A percentile compares a stretch with the other conserved stretches of the same genome.
Evolutionary conservation across 345 rosid genomes (phyloP).

Genomic region (Dipteronia sinensis): DNA sequence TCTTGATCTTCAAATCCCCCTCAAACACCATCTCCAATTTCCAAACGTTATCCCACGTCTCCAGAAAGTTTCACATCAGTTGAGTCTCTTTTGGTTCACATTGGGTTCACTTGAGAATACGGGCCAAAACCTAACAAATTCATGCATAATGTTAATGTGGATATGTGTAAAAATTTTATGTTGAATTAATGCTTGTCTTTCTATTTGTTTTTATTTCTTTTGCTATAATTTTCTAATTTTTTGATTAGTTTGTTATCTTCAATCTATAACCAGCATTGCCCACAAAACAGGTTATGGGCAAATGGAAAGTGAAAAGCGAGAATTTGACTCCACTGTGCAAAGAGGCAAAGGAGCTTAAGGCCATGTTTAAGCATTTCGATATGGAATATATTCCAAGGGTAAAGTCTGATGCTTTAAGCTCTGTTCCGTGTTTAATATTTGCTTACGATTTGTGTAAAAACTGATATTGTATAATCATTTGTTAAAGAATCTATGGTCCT

Average conservation of each 20-base stretch:
- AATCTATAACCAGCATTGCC: neutral
- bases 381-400: conserved; percentile 72
- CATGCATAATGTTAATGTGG: neutral
- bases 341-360: conserved; percentile 8
- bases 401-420: conserved; percentile 13
- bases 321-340: neutral
- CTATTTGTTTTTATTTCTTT: neutral
- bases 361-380: conserved; percentile 2
- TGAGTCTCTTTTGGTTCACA: too few species aligned
- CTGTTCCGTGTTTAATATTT: neutral
- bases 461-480: neutral
- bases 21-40: too few species aligned
- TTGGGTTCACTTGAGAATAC: too few species aligned
- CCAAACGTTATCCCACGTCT: too few species aligned
- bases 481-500: too few species aligned
- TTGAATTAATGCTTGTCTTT: neutral
- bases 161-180: neutral
- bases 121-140: too few species aligned
- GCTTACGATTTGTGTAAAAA: neutral
- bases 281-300: conserved; percentile 58
- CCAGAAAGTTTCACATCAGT: too few species aligned
- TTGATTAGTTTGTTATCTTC: neutral
- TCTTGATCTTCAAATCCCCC: too few species aligned
- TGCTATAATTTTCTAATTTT: neutral
- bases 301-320: conserved; percentile 65